Evolutionary conservation across 139 green algal species (phyloP).

Genomic region (Ettlia oleoabundans): DNA sequence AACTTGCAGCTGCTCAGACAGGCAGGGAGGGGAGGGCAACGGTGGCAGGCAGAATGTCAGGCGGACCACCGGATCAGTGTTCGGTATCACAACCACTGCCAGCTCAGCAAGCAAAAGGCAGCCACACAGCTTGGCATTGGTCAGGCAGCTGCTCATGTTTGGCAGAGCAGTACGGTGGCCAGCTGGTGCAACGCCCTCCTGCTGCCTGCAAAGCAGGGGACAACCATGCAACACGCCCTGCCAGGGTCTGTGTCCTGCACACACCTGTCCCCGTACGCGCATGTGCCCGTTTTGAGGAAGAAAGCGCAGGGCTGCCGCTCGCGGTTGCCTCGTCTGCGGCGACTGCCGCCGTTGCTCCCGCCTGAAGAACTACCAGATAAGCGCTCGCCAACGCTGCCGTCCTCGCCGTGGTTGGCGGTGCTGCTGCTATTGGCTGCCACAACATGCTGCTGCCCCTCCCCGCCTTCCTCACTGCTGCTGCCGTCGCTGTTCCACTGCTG

Average conservation of each 20-base stretch:
- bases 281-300: conserved; percentile 64
- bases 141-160: too few species aligned
- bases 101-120: too few species aligned
- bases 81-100: too few species aligned
- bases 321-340: background rate
- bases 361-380: background rate
- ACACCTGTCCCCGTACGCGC: conserved; percentile 55
- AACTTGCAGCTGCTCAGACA: conserved; percentile 57
- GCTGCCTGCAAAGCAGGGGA: background rate
- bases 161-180: too few species aligned
- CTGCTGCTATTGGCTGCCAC: background rate
- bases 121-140: too few species aligned
- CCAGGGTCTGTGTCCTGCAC: too few species aligned
- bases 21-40: background rate
- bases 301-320: conserved; percentile 48
- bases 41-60: too few species aligned
- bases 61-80: too few species aligned
- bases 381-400: conserved; percentile 2
- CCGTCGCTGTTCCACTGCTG: background rate
- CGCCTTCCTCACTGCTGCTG: background rate
- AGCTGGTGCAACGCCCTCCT: background rate
- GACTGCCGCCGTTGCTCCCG: conserved; percentile 5
- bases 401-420: background rate
- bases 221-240: too few species aligned
- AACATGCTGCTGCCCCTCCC: background rate